Evolutionary conservation across 2,329 filamentous ascomycete species (phyloP).

Genomic region (Verruconis gallopava): DNA sequence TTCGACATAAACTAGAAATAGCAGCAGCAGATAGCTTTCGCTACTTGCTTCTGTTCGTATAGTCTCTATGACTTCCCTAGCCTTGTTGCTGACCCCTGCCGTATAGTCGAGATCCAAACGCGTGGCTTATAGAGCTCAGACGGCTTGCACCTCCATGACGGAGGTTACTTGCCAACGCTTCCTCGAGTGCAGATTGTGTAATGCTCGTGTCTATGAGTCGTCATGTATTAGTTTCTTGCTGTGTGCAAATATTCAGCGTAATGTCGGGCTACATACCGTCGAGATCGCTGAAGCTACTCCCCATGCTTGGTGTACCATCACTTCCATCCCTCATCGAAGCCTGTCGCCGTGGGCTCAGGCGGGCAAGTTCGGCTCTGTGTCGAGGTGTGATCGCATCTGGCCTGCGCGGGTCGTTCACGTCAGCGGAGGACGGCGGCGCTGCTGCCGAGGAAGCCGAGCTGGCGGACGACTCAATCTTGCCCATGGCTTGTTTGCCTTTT

Average conservation of each 20-base stretch:
- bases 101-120: slow-evolving; percentile 46
- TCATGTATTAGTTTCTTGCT: too few species aligned
- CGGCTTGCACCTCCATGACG: slow-evolving; percentile 40
- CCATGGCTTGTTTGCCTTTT: slow-evolving; percentile 7
- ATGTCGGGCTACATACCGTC: slow-evolving; percentile 45
- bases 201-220: slow-evolving; percentile 67
- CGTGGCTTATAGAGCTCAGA: slow-evolving; percentile 57
- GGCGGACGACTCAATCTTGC: slow-evolving; percentile 10
- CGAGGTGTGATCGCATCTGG: slow-evolving; percentile 34
- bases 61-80: too few species aligned
- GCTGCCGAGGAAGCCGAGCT: slow-evolving; percentile 9
- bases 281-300: slow-evolving; percentile 75
- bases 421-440: slow-evolving; percentile 1
- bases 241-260: too few species aligned
- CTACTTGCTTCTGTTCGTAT: too few species aligned
- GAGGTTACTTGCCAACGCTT: slow-evolving; percentile 62
- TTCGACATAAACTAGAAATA: too few species aligned
- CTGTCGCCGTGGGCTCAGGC: slow-evolving; percentile 40
- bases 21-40: too few species aligned
- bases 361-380: slow-evolving; percentile 45
- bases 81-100: too few species aligned
- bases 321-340: slow-evolving; percentile 44
- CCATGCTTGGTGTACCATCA: slow-evolving; percentile 66
- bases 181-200: slow-evolving; percentile 68
- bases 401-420: too few species aligned